Evolutionary conservation across 768 basidiomycete genomes (phyloP).

Genomic region (Boletus huronensis): DNA sequence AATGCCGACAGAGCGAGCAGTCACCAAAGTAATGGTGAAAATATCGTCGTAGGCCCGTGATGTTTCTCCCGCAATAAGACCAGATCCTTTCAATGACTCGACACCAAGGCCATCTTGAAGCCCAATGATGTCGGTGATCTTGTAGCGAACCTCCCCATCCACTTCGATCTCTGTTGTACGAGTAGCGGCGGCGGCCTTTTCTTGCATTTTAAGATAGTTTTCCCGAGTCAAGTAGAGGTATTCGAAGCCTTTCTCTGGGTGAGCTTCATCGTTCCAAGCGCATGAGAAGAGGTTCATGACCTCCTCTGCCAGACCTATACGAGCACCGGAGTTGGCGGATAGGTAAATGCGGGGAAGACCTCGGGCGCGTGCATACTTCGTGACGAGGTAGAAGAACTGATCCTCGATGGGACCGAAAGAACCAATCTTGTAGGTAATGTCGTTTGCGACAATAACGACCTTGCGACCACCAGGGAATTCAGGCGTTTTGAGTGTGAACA

Average conservation of each 20-base stretch:
- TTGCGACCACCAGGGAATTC: conserved; percentile 89
- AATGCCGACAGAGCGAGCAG: conserved; percentile 97
- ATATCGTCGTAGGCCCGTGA: conserved; percentile 99
- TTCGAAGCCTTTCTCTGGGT: conserved; percentile 92
- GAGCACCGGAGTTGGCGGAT: conserved; percentile 98
- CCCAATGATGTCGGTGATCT: conserved; percentile 95
- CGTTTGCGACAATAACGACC: conserved; percentile 90
- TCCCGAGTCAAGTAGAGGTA: conserved; percentile 96
- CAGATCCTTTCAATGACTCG: conserved; percentile 92
- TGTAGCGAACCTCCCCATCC: conserved; percentile 83
- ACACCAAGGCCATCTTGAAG: conserved; percentile 97
- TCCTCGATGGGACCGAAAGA: conserved; percentile 97
- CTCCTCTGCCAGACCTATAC: conserved; percentile 95
- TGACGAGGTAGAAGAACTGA: conserved; percentile 93
- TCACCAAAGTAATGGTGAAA: conserved; percentile 98
- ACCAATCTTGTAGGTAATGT: conserved; percentile 98
- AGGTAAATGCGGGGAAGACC: conserved; percentile 96
- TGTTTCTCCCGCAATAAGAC: conserved; percentile 97
- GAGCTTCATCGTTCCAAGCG: conserved; percentile 78
- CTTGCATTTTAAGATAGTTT: conserved; percentile 83
- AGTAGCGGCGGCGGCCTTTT: conserved; percentile 76
- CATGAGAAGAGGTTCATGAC: conserved; percentile 81
- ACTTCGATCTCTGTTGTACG: conserved; percentile 83
- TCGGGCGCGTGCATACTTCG: conserved; percentile 83
- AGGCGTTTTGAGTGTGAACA: conserved; percentile 87